Base-by-base conservation (phyloP, 495 filamentous ascomycete genomes). In the Aspergillus affinis region DNA sequence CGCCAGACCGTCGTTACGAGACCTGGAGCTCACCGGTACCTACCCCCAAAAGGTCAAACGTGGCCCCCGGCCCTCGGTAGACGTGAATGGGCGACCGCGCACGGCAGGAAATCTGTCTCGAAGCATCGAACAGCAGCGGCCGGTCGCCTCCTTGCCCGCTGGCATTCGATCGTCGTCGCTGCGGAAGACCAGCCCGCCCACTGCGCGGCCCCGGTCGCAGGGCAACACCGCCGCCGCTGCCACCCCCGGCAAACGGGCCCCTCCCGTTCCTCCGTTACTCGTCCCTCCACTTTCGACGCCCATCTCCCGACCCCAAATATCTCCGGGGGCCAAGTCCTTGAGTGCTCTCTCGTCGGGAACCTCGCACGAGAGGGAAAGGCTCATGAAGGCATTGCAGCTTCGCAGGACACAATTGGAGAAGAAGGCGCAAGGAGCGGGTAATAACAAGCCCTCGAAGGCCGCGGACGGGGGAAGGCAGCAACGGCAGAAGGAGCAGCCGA, bases 331-430 rank as follows among this genome's bases (percentile, higher is more conserved):
- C 69, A 78, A 68, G 60, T 81, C 78, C 18, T 61, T 78, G 55
- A 80, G 73, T 52, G 80, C 77, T 27, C 54, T 80, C 32, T 77
- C 78, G 60, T 82, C 82, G 29, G 81, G 84, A 17, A 86, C 95
- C 67, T 93, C 91, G 0, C 90, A 91, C 0, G 94, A 98, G 69
- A 97, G 96, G 71, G 85, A 89, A 64, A 83, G 92, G 61, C 78
- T 98, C 59, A 90, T 96, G 91, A 97, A 93, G 77, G 93, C 94
- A 6, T 80, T 97, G 71, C 89, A 98, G 64, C 76, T 97, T 48
- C 82, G 94, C 45, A 92, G 91, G 72, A 91, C 89, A 67, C 86
- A 90, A 63, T 78, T 86, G 80, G 82, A 75, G 18, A 81, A 75
- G 56, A 67, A 69, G 45, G 68, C 71, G n/a, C 69, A 73, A 27